phyloP scores from a whole-genome alignment of 1,284 basidiomycete species.

The Puccinia polysora region DNA sequence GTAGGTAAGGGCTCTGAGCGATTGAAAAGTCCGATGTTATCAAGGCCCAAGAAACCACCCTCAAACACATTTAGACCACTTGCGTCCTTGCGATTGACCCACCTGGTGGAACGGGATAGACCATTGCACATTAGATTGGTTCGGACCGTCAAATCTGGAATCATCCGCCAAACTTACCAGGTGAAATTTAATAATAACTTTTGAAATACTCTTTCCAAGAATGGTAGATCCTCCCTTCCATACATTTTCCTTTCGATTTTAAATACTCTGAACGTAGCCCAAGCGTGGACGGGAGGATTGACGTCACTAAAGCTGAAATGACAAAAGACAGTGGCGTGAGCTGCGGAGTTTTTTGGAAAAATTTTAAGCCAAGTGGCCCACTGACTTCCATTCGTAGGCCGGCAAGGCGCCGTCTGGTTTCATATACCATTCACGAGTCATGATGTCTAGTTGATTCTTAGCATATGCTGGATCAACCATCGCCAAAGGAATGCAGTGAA shows the following conservation, averaged over 20 bases:
- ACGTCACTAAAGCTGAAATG: slow-evolving; percentile 50
- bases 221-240: slow-evolving; percentile 81
- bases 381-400: slow-evolving; percentile 98
- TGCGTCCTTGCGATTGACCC: slow-evolving; percentile 96
- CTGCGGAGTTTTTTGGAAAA: no score
- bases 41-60: slow-evolving; percentile 92
- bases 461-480: slow-evolving; percentile 91
- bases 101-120: slow-evolving; percentile 58
- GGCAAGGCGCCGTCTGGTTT: slow-evolving; percentile 97
- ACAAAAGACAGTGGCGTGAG: not conserved
- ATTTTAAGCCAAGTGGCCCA: slow-evolving; percentile 50
- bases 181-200: slow-evolving; percentile 95
- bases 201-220: slow-evolving; percentile 96
- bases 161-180: no score
- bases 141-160: no score
- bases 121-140: not conserved
- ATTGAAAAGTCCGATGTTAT: slow-evolving; percentile 98
- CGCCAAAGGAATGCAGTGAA: slow-evolving; percentile 95
- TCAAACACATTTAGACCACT: slow-evolving; percentile 95
- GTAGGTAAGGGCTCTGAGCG: slow-evolving; percentile 92
- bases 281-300: slow-evolving; percentile 55
- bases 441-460: slow-evolving; percentile 91
- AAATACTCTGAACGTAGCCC: slow-evolving; percentile 93
- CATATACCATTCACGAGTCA: slow-evolving; percentile 96
- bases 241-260: slow-evolving; percentile 95